Evolutionary conservation across 2,329 filamentous ascomycete genomes (phyloP).

Genomic region (Cadophora malorum): DNA sequence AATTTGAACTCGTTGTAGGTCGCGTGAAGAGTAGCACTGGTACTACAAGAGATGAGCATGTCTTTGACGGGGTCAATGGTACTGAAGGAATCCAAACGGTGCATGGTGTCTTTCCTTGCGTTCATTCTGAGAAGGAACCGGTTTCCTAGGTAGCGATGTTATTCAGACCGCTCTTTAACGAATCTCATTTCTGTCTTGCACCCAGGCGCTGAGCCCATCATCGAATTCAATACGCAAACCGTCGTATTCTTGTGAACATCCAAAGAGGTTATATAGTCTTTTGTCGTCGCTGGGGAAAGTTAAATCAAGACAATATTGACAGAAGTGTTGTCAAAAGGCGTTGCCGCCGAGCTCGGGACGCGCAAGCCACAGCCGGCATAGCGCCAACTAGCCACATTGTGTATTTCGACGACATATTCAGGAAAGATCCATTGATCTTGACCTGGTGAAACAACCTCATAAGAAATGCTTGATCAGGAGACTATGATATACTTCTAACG

Average conservation of each 20-base stretch:
- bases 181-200: not conserved
- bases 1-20: not conserved
- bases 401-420: not conserved
- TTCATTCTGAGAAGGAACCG: not conserved
- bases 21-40: not conserved
- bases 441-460: not conserved
- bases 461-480: not conserved
- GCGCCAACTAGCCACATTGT: not conserved
- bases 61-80: not conserved
- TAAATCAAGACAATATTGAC: not conserved
- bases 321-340: not conserved
- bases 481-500: not conserved
- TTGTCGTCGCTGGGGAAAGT: not conserved
- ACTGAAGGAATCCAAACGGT: not conserved
- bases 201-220: not conserved
- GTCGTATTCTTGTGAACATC: not conserved
- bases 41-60: not conserved
- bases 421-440: not conserved
- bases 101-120: not conserved
- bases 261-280: not conserved
- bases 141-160: constrained; percentile 6
- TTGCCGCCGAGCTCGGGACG: not conserved
- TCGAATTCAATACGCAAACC: not conserved
- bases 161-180: constrained; percentile 19
- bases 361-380: not conserved